Evolutionary conservation across 225 moss, liverwort and hornwort genomes (phyloP).

Genomic region (Sphagnum contortum): DNA sequence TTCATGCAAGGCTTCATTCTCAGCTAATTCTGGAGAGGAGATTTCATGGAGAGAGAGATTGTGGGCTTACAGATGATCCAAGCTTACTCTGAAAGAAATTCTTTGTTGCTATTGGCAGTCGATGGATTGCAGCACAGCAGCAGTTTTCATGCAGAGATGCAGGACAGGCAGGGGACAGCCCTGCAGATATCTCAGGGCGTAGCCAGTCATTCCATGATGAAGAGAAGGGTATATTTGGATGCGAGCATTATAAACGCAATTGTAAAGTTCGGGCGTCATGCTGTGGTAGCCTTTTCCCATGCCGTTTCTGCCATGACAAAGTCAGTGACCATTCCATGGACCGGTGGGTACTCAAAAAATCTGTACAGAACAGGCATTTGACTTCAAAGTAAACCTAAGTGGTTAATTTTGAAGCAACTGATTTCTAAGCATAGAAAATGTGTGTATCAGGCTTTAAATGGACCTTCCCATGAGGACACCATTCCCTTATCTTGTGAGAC

Average conservation of each 20-base stretch:
- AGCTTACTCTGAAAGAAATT: too few species aligned
- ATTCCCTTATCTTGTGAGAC: too few species aligned
- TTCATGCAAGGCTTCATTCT: too few species aligned
- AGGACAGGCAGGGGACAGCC: constrained; percentile 25
- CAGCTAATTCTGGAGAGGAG: too few species aligned
- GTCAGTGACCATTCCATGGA: constrained; percentile 97
- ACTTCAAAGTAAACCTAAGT: too few species aligned
- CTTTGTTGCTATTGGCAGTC: constrained; percentile 28
- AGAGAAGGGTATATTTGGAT: constrained; percentile 56
- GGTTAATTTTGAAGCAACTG: too few species aligned
- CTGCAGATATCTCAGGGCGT: constrained; percentile 30
- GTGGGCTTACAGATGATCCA: too few species aligned
- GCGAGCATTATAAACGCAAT: constrained; percentile 89
- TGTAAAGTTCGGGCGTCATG: constrained; percentile 94
- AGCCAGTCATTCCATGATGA: constrained; percentile 58
- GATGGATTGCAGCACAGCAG: constrained; percentile 90
- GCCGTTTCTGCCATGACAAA: constrained; percentile 98
- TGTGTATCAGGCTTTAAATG: too few species aligned
- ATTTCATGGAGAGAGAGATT: too few species aligned
- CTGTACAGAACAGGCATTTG: too few species aligned
- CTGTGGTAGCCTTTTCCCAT: constrained; percentile 77
- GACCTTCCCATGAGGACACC: too few species aligned
- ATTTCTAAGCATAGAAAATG: too few species aligned
- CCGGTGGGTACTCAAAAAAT: constrained; percentile 27
- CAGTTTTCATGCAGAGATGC: constrained; percentile 31